Evolutionary conservation across 2,329 filamentous ascomycete genomes (phyloP), one percentile per base, ranked within the genome.

Genomic region (Verticillium tricorpus): DNA sequence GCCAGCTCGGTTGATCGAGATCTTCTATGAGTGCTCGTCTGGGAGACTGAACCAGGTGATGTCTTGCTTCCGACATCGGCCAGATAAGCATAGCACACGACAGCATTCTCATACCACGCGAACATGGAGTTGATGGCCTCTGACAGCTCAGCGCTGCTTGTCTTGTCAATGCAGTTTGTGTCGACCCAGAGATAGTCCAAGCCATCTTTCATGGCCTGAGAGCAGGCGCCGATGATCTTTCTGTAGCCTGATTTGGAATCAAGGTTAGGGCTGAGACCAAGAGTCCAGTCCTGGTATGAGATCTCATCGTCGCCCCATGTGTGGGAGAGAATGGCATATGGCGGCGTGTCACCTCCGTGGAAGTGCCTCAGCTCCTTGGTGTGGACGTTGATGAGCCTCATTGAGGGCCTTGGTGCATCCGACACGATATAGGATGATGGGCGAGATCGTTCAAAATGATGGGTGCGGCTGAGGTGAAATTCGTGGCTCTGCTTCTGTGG

Each of bases 81-180:
- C 15, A 75, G 65, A 59, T 71, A 76, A 6, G 69, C 73, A 62
- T 73, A 75, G 58, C 75, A 77, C 4, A 70, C 62, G 19, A 61
- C 66, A 6, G 75, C 71, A 17, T 71, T 64, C 19, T 65, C 63
- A 62, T 77, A 77, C 72, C 74, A 77, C 25, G 25, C 45, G 40
- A 64, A 68, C 66, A 68, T 68, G 34, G 66, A 64, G 45, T 65
- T 67, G 57, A 67, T 75, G 1, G 73, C 68, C 61, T 74, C 69
- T 1, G 68, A 68, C 1, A 75, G 63, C 61, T 75, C 74, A 1
- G 70, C 67, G 37, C 66, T 70, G 60, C 68, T 73, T 3, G 61
- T 64, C 60, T 74, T 73, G 62, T 76, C 71, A 60, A 76, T 64
- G 37, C 73, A 73, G 67, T 74, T 74, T 6, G 69, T 75, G 61